These are phyloP conservation scores for Trifolium subterraneum DNA, from an alignment of 306 rosid species.

Conservation along the genomic window DNA sequence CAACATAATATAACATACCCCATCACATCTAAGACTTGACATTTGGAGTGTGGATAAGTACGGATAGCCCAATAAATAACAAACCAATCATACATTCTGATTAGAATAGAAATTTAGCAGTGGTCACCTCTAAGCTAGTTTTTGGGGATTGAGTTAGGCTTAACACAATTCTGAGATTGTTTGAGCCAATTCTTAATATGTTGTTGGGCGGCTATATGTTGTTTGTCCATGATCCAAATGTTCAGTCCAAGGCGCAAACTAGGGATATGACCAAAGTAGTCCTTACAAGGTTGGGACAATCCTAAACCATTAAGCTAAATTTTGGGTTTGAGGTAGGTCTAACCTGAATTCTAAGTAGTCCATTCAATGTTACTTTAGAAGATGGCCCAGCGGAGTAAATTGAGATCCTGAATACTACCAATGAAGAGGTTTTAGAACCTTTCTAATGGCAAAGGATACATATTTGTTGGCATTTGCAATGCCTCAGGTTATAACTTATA, in stretches of 20 bases:
- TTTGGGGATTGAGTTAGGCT: not conserved
- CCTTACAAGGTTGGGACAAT: slow-evolving; percentile 5
- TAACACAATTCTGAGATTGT: not conserved
- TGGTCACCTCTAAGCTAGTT: not conserved
- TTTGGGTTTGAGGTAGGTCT: no score
- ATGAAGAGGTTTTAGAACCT: not conserved
- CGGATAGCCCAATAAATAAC: not conserved
- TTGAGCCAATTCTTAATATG: not conserved
- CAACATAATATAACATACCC: not conserved
- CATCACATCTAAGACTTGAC: not conserved
- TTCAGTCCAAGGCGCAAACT: not conserved
- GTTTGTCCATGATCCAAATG: not conserved
- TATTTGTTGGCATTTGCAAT: slow-evolving; percentile 7
- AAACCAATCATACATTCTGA: not conserved
- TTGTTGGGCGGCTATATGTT: not conserved
- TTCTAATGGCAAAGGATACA: slow-evolving; percentile 11
- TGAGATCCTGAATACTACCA: no score
- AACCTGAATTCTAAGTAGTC: not conserved
- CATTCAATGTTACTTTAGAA: slow-evolving; percentile 11
- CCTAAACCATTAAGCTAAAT: not conserved
- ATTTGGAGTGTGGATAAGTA: not conserved
- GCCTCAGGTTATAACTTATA: slow-evolving; percentile 13
- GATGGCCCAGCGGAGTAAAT: not conserved
- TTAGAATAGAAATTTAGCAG: not conserved
- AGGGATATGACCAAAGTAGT: not conserved